Conservation (phyloP, 2,329 filamentous ascomycete genomes). For the Fusarium xylarioides region DNA sequence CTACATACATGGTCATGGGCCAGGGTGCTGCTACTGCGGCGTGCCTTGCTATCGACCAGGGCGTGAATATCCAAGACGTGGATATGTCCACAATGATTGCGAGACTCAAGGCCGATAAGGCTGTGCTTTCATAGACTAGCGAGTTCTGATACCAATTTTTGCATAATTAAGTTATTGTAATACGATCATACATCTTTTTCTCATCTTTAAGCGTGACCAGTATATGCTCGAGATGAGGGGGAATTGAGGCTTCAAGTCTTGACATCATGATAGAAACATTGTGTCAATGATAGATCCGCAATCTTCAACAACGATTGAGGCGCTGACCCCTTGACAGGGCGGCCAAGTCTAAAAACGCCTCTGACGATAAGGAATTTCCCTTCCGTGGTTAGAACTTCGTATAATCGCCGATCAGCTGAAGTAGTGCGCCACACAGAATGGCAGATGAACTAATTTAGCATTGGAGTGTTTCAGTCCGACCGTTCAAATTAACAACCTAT, state of each 20-base stretch:
- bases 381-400: neutral
- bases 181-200: neutral
- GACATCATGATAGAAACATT: neutral
- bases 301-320: too few relatives aligned
- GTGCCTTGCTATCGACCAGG: constrained; percentile 30
- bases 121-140: constrained; percentile 14
- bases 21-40: constrained; percentile 31
- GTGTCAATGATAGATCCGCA: neutral
- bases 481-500: neutral
- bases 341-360: neutral
- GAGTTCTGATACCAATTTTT: constrained; percentile 16
- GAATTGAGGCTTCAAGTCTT: neutral
- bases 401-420: neutral
- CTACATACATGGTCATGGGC: constrained; percentile 30
- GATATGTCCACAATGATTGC: constrained; percentile 16
- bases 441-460: neutral
- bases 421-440: neutral
- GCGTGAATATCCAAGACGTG: constrained; percentile 22
- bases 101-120: constrained; percentile 23
- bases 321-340: neutral
- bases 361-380: neutral
- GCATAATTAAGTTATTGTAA: neutral
- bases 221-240: neutral
- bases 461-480: neutral
- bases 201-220: neutral